Conservation (phyloP, 768 basidiomycete species). For the Termitomyces sp. region DNA sequence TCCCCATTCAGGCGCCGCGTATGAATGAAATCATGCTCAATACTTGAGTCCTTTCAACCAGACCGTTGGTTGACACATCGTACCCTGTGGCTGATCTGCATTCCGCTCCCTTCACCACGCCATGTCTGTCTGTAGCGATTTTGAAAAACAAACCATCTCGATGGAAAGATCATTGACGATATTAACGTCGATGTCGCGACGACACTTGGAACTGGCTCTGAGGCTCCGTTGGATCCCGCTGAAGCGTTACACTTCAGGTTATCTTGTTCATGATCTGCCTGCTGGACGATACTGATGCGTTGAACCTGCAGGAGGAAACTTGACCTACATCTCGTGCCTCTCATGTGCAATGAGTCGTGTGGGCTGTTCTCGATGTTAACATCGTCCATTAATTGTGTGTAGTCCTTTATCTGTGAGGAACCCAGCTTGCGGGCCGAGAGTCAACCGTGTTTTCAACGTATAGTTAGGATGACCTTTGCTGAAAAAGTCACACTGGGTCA, state of each 20-base stretch:
- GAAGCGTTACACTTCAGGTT: constrained; percentile 51
- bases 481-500: constrained; percentile 73
- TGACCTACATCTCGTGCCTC: constrained; percentile 69
- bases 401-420: constrained; percentile 65
- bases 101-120: constrained; percentile 17
- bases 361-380: neutral
- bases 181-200: constrained; percentile 60
- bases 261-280: constrained; percentile 5
- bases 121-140: constrained; percentile 31
- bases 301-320: constrained; percentile 53
- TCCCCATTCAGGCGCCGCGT: neutral
- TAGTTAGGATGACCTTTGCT: constrained; percentile 65
- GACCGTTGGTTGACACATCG: too few relatives aligned
- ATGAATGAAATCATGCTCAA: too few relatives aligned
- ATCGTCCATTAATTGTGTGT: neutral
- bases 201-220: constrained; percentile 37
- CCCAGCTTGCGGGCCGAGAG: neutral
- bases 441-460: neutral
- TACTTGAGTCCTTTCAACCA: too few relatives aligned
- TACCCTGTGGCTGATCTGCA: constrained; percentile 1
- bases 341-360: constrained; percentile 68
- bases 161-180: too few relatives aligned
- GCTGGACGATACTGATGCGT: neutral
- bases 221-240: constrained; percentile 40
- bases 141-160: constrained; percentile 28